Evolutionary conservation across 2,329 filamentous ascomycete species (phyloP).

Genomic region (Ophiostoma quercus): DNA sequence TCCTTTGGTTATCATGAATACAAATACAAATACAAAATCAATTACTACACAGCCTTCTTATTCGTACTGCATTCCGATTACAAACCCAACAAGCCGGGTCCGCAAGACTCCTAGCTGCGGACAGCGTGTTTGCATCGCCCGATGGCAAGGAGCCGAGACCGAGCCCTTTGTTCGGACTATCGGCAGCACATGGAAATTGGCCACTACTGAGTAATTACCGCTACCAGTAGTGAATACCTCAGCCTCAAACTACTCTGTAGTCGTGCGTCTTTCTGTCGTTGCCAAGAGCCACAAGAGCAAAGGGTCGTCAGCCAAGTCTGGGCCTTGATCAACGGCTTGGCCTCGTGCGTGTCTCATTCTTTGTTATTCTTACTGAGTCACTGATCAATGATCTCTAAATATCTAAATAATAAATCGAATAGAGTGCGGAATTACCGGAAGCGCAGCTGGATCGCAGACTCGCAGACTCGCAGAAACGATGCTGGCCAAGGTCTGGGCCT

Average conservation of each 20-base stretch:
- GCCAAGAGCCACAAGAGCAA: conserved; percentile 1
- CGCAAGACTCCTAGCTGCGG: not conserved
- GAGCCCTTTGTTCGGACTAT: not conserved
- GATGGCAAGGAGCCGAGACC: not conserved
- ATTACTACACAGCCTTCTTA: not conserved
- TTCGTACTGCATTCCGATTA: not conserved
- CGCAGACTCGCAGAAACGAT: too few relatives aligned
- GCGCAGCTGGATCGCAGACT: not conserved
- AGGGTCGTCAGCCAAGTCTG: conserved; percentile 9
- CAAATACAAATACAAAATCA: too few relatives aligned
- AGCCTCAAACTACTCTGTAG: not conserved
- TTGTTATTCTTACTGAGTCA: too few relatives aligned
- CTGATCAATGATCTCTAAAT: too few relatives aligned
- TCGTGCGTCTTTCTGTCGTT: not conserved
- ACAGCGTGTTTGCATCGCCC: not conserved
- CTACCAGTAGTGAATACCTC: not conserved
- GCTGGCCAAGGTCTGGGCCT: conserved; percentile 6
- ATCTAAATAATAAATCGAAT: too few relatives aligned
- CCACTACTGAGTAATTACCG: too few relatives aligned
- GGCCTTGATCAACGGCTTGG: not conserved
- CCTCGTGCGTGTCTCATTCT: not conserved
- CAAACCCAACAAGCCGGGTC: not conserved
- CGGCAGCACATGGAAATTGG: too few relatives aligned
- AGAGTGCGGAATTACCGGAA: conserved; percentile 6
- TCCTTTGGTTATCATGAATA: too few relatives aligned